Evolutionary conservation across 2,329 filamentous ascomycete species (phyloP).

Genomic region (Emydomyces testavorans): DNA sequence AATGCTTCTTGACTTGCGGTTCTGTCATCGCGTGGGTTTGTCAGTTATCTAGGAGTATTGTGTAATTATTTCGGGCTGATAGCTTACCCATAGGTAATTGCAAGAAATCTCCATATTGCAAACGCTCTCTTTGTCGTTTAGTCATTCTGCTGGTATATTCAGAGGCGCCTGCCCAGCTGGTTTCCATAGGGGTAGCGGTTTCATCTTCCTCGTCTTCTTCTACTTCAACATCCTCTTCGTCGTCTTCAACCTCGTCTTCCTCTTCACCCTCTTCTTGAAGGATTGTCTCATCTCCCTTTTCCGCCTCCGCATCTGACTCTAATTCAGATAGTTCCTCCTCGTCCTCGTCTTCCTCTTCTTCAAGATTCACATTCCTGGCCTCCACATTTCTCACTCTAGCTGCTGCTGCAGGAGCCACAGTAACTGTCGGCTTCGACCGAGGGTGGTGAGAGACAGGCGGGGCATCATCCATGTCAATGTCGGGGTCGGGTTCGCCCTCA

Average conservation of each 20-base stretch:
- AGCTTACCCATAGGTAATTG: slow-evolving; percentile 46
- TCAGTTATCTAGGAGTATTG: neutral
- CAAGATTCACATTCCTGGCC: slow-evolving; percentile 37
- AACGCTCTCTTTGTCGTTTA: slow-evolving; percentile 52
- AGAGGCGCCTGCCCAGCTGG: slow-evolving; percentile 47
- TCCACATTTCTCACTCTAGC: slow-evolving; percentile 36
- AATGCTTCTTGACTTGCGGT: slow-evolving; percentile 60
- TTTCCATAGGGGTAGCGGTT: slow-evolving; percentile 36
- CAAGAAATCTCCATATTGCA: slow-evolving; percentile 42
- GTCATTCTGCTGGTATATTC: slow-evolving; percentile 54
- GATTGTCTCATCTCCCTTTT: slow-evolving; percentile 40
- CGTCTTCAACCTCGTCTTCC: slow-evolving; percentile 25
- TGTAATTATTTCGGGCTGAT: neutral
- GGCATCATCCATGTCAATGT: slow-evolving; percentile 38
- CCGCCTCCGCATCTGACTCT: slow-evolving; percentile 38
- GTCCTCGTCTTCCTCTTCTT: slow-evolving; percentile 39
- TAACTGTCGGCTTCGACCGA: slow-evolving; percentile 27
- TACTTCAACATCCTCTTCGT: slow-evolving; percentile 29
- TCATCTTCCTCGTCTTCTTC: slow-evolving; percentile 34
- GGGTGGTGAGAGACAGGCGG: slow-evolving; percentile 30
- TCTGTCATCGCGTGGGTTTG: slow-evolving; percentile 31
- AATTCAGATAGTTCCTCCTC: slow-evolving; percentile 41
- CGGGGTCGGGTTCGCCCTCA: slow-evolving; percentile 23
- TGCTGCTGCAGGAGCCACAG: slow-evolving; percentile 27
- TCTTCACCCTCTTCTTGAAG: slow-evolving; percentile 31